These are phyloP conservation scores for Persicaria tinctoria DNA, from an alignment of 148 eudicot genomes.

Conservation along the genomic window DNA sequence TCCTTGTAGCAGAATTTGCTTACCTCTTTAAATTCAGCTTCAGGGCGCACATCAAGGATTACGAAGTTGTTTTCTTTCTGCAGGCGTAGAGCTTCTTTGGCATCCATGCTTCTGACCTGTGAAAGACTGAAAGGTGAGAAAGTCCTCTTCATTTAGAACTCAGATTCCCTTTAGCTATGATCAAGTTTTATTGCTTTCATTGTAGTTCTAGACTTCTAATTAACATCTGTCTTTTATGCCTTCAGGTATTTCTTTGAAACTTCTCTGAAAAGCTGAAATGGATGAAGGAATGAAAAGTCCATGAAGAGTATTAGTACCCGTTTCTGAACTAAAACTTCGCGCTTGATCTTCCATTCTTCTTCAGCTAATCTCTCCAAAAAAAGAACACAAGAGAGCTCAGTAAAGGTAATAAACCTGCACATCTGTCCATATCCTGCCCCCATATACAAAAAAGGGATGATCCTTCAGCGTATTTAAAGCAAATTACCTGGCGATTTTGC, in stretches of 20 bases:
- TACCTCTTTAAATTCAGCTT: conserved; percentile 92
- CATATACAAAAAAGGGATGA: not conserved
- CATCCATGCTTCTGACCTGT: conserved; percentile 92
- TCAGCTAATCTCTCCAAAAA: conserved; percentile 69
- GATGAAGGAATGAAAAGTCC: not conserved
- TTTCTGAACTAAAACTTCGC: conserved; percentile 68
- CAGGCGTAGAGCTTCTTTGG: conserved; percentile 86
- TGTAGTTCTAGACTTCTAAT: not conserved
- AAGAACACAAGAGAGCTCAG: conserved; percentile 17
- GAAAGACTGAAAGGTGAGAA: conserved; percentile 17
- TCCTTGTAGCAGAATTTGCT: conserved; percentile 11
- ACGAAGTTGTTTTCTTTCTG: conserved; percentile 92
- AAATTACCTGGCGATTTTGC: conserved; percentile 93
- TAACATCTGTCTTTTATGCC: not conserved
- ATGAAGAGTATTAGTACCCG: conserved; percentile 34
- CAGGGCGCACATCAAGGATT: conserved; percentile 93
- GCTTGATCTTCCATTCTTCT: conserved; percentile 93
- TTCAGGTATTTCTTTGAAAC: not conserved
- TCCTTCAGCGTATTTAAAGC: not conserved
- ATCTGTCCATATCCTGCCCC: not conserved
- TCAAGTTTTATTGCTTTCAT: not conserved
- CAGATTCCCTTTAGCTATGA: not conserved
- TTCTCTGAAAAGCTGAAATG: not conserved
- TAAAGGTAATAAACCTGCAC: not conserved
- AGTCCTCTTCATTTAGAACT: not conserved